phyloP scores from a whole-genome alignment of 2,329 filamentous ascomycete genomes.

The Trichoderma polysporum region DNA sequence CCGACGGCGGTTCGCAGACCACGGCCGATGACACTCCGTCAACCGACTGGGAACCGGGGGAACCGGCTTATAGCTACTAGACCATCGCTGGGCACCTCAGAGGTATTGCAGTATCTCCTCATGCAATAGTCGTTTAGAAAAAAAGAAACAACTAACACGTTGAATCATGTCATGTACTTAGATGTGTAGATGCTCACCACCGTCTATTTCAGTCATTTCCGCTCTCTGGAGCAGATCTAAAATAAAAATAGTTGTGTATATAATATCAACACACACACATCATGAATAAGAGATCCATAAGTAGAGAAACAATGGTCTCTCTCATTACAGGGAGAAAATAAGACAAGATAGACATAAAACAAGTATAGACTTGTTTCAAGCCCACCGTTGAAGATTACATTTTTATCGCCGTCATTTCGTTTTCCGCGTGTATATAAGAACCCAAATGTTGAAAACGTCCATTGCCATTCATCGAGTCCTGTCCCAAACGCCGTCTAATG shows the following conservation, averaged over 20 bases:
- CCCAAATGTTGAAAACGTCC: constrained; percentile 12
- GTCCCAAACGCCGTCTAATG: constrained; percentile 52
- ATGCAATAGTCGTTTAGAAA: background rate
- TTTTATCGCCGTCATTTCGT: constrained; percentile 1
- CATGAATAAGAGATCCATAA: background rate
- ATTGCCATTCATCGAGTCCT: constrained; percentile 19
- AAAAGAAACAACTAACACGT: background rate
- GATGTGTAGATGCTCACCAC: background rate
- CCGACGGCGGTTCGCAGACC: background rate
- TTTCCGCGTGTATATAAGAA: constrained; percentile 14
- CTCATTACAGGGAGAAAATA: background rate
- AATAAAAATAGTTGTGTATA: background rate
- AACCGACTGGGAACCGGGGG: no score
- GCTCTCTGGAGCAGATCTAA: constrained; percentile 13
- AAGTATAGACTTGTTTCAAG: background rate
- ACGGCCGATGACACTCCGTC: background rate
- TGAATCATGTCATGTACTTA: background rate
- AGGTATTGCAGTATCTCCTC: background rate
- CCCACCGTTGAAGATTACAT: background rate
- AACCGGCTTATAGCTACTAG: no score
- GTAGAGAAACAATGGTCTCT: background rate
- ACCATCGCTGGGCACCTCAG: no score
- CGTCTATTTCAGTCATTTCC: background rate
- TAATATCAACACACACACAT: background rate
- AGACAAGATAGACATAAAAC: background rate